Conservation (phyloP, 306 rosid species). For the Datisca glomerata region DNA sequence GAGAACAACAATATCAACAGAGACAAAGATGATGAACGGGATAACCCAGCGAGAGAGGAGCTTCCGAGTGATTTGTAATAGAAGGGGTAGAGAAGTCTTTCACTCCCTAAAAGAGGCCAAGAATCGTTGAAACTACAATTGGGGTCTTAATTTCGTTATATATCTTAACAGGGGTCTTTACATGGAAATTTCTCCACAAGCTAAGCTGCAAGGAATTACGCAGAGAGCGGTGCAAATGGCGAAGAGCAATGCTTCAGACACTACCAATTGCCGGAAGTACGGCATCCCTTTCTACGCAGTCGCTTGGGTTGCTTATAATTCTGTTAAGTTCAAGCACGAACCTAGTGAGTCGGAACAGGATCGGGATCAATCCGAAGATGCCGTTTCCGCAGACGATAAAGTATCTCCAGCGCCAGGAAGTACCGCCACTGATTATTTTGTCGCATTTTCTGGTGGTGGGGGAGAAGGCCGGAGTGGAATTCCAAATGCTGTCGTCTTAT, state of each 20-base stretch:
- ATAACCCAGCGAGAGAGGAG: no score
- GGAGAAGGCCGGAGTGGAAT: conserved; percentile 86
- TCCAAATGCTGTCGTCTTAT: conserved; percentile 51
- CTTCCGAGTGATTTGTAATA: no score
- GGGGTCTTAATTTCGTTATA: no score
- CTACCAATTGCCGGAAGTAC: conserved; percentile 48
- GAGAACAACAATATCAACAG: no score
- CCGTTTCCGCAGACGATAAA: conserved; percentile 18
- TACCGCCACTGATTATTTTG: conserved; percentile 16
- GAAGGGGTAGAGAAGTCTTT: no score
- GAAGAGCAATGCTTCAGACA: conserved; percentile 13
- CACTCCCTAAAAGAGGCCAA: no score
- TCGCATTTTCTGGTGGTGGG: conserved; percentile 76
- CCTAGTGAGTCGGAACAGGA: neutral
- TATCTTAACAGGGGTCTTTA: no score
- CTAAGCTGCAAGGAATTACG: no score
- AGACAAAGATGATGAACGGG: no score
- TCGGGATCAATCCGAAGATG: conserved; percentile 17
- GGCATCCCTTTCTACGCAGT: conserved; percentile 76
- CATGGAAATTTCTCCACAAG: no score
- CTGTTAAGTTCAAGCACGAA: conserved; percentile 15
- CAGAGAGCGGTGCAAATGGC: no score
- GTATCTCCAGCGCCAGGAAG: conserved; percentile 10
- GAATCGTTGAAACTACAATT: no score
- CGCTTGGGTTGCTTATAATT: conserved; percentile 43